These are phyloP conservation scores for Debaryomyces maramus DNA, from an alignment of 805 yeast genomes.

Conservation along the genomic window DNA sequence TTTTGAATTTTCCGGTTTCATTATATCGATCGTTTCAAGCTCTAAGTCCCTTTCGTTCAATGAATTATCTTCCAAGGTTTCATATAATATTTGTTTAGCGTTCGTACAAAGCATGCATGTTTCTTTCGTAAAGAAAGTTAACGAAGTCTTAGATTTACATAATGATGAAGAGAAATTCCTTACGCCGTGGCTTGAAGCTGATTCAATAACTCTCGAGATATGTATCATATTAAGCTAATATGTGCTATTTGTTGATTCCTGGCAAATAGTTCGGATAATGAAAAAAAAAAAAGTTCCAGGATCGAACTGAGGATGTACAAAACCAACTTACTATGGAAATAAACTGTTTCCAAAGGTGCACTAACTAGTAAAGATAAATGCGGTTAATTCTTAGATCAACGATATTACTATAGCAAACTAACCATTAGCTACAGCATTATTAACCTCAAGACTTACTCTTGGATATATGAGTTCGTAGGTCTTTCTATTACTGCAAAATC, in stretches of 20 bases:
- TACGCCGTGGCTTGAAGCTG: not conserved
- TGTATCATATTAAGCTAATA: not conserved
- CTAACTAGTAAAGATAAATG: too few species aligned
- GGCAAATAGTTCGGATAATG: not conserved
- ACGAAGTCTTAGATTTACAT: slow-evolving; percentile 3
- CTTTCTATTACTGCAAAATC: too few species aligned
- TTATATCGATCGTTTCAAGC: slow-evolving; percentile 55
- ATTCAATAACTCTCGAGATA: not conserved
- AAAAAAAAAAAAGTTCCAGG: slow-evolving; percentile 76
- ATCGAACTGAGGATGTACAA: slow-evolving; percentile 99
- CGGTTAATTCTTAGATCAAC: too few species aligned
- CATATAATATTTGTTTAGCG: slow-evolving; percentile 53
- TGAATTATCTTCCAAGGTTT: slow-evolving; percentile 36
- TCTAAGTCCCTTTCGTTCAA: slow-evolving; percentile 26
- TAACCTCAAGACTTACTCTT: too few species aligned
- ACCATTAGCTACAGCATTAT: too few species aligned
- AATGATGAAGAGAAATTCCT: slow-evolving; percentile 1
- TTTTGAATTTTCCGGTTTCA: slow-evolving; percentile 53
- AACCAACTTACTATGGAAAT: slow-evolving; percentile 10
- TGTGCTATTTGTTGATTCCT: not conserved
- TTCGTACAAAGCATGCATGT: slow-evolving; percentile 69
- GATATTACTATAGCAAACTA: too few species aligned
- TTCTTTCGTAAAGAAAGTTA: slow-evolving; percentile 68
- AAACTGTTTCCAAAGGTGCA: too few species aligned
- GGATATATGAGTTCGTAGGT: too few species aligned